Evolutionary conservation across 108 stramenopile genomes (phyloP), one percentile per base, ranked within the genome.

Genomic region (Aurantiochytrium sp.): DNA sequence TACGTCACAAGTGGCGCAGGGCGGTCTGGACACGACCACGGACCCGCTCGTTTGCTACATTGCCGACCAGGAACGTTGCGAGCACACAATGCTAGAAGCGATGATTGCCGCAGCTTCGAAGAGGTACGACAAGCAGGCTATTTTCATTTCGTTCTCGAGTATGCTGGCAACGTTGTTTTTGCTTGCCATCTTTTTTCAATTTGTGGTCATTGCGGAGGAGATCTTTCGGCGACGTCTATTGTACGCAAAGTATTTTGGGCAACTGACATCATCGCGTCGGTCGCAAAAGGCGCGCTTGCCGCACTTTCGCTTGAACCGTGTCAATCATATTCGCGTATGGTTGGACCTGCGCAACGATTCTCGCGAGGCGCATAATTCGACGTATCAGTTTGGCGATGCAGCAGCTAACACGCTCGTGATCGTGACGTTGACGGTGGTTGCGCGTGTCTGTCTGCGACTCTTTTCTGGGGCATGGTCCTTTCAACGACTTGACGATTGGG

Each of bases 241-340:
- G 0, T 83, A 83, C 51, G 76, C 76, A 6, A 83, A 83, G 51
- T 35, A 83, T 45, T 83, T 83, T 83, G 51, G 76, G 43, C 44
- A 53, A 28, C 23, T 83, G 45, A 83, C 76, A 1, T 83, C 76
- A 45, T 83, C 76, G n/a, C 45, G 76, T 12, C 45, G 76, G 6
- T 43, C 76, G 19, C 76, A 53, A 12, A 83, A 83, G 76, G 76
- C 76, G n/a, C 49, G 23, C 19, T 23, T 83, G 45, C 76, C 76
- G 76, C 76, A 83, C 4, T 83, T 83, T 28, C 76, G 76, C n/a
- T 35, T 83, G 10, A 83, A 83, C 4, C 76, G 76, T 45, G 76
- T 83, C 6, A 83, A 83, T 23, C 76, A 83, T 23, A 83, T 83
- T 83, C 45, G 76, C 25, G 76, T 83, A 6, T 83, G 76, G 76